Conservation (phyloP, 2,329 filamentous ascomycete genomes). For the Fusarium sublunatum region DNA sequence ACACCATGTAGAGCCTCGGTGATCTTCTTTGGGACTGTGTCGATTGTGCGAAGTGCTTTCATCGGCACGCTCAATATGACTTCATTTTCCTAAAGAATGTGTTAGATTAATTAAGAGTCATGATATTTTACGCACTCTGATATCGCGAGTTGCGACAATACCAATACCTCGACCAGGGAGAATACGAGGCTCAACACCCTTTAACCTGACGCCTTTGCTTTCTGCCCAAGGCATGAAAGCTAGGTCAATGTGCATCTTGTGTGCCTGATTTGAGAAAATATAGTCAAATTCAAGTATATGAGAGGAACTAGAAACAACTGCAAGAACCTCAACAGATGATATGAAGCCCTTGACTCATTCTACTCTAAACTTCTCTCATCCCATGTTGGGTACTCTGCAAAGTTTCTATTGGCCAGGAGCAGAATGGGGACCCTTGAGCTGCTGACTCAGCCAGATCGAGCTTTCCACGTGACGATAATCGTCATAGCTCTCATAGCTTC, state of each 20-base stretch:
- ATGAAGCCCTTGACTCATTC: slow-evolving; percentile 21
- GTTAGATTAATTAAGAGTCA: slow-evolving; percentile 3
- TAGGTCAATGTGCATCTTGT: slow-evolving; percentile 41
- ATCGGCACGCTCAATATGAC: slow-evolving; percentile 74
- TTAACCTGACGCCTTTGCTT: slow-evolving; percentile 50
- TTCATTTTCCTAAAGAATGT: slow-evolving; percentile 56
- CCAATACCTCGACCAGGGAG: slow-evolving; percentile 82
- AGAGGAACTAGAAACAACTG: neutral
- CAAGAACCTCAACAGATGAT: neutral
- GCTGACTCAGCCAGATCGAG: slow-evolving; percentile 27
- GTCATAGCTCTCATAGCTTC: slow-evolving; percentile 31
- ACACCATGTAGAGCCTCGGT: slow-evolving; percentile 64
- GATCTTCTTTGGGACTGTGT: slow-evolving; percentile 68
- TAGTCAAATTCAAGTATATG: neutral
- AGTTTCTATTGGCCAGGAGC: slow-evolving; percentile 33
- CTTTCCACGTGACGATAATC: slow-evolving; percentile 26
- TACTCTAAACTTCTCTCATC: slow-evolving; percentile 7
- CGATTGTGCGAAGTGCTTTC: slow-evolving; percentile 71
- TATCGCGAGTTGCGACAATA: slow-evolving; percentile 74
- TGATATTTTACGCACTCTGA: slow-evolving; percentile 64
- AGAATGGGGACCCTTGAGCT: neutral
- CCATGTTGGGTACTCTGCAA: slow-evolving; percentile 5
- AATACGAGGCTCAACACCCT: slow-evolving; percentile 72
- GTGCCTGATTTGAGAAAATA: neutral
- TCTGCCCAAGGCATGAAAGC: slow-evolving; percentile 73